Evolutionary conservation across 2,329 filamentous ascomycete species (phyloP).

Genomic region (Aureobasidium sp.): DNA sequence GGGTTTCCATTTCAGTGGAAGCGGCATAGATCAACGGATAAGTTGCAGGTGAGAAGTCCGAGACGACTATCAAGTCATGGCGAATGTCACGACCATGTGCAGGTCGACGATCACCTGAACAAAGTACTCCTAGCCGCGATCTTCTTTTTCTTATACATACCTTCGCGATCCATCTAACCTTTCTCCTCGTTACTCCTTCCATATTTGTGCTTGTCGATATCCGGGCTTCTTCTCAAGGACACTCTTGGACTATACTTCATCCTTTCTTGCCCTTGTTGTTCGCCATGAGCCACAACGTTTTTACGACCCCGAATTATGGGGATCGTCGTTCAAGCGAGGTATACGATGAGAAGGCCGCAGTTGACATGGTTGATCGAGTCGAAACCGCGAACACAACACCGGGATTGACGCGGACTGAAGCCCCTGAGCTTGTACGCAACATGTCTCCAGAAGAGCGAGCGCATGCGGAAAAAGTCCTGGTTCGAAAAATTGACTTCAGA

Average conservation of each 20-base stretch:
- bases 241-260: neutral
- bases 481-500: slow-evolving; percentile 63
- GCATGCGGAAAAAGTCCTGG: slow-evolving; percentile 46
- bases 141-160: neutral
- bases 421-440: slow-evolving; percentile 13
- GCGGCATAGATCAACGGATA: neutral
- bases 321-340: neutral
- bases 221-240: neutral
- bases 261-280: neutral
- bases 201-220: neutral
- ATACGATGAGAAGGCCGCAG: slow-evolving; percentile 2
- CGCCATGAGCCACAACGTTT: slow-evolving; percentile 1
- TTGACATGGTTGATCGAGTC: slow-evolving; percentile 12
- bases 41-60: slow-evolving; percentile 9
- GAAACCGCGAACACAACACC: neutral
- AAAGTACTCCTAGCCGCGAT: neutral
- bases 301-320: neutral
- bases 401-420: neutral
- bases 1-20: neutral
- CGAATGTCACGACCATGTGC: slow-evolving; percentile 7
- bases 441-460: slow-evolving; percentile 15
- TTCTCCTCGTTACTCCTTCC: neutral
- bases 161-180: neutral
- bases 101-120: neutral
- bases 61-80: neutral